Evolutionary conservation across 2,329 filamentous ascomycete species (phyloP).

Genomic region (Albophoma yamanashiensis): DNA sequence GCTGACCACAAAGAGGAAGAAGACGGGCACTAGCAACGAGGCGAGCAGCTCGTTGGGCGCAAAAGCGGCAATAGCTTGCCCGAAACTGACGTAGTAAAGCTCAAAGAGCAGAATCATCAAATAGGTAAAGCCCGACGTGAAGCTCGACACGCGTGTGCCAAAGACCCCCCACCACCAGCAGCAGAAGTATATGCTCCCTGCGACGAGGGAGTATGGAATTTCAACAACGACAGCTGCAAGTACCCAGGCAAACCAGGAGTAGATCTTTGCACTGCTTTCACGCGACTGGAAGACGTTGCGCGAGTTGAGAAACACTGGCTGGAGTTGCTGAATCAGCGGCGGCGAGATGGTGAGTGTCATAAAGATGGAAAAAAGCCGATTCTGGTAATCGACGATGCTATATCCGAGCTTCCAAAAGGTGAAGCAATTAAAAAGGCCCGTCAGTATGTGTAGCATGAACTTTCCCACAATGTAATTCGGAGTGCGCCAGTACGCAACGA

Average conservation of each 20-base stretch:
- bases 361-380: constrained; percentile 64
- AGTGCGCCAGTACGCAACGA: constrained; percentile 53
- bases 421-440: constrained; percentile 59
- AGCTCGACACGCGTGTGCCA: constrained; percentile 38
- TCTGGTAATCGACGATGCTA: constrained; percentile 53
- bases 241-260: constrained; percentile 63
- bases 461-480: constrained; percentile 54
- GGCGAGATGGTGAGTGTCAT: constrained; percentile 67
- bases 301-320: constrained; percentile 58
- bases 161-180: constrained; percentile 49
- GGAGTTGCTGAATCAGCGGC: constrained; percentile 65
- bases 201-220: constrained; percentile 57
- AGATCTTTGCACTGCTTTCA: constrained; percentile 70
- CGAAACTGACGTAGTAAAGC: constrained; percentile 53
- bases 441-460: constrained; percentile 50
- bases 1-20: constrained; percentile 58
- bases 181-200: constrained; percentile 37
- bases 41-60: constrained; percentile 57
- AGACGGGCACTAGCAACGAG: constrained; percentile 54
- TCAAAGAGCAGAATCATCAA: constrained; percentile 57
- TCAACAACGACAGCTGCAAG: constrained; percentile 57
- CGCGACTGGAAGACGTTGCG: constrained; percentile 59
- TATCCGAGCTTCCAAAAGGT: constrained; percentile 55
- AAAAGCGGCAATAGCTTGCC: constrained; percentile 57
- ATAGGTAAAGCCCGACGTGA: constrained; percentile 51